phyloP scores from a whole-genome alignment of 352 stramenopile species.

The Phytophthora sansomeana region DNA sequence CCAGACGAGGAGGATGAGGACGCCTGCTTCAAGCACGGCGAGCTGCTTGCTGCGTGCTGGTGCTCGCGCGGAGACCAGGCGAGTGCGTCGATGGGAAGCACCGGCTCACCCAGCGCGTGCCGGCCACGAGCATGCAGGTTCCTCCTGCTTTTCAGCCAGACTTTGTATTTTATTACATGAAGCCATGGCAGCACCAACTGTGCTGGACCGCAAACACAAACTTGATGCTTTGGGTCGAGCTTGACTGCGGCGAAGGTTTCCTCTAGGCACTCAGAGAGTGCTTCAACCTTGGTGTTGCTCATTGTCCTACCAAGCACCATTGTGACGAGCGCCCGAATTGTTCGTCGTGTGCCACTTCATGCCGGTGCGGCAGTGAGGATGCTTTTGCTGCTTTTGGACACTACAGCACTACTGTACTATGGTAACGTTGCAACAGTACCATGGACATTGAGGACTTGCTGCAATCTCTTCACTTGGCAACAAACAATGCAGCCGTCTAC shows the following conservation, averaged over 20 bases:
- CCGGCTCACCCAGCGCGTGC: constrained; percentile 2
- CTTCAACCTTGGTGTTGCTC: constrained; percentile 8
- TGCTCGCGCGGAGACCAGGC: constrained; percentile 15
- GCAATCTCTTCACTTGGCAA: too few species aligned
- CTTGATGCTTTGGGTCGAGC: too few species aligned
- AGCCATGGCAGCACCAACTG: too few species aligned
- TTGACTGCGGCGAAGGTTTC: too few species aligned
- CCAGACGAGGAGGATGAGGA: background rate
- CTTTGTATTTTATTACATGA: too few species aligned
- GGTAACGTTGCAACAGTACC: background rate
- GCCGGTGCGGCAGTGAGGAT: constrained; percentile 7
- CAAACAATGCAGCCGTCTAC: too few species aligned
- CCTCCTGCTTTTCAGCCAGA: too few species aligned
- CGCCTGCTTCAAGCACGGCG: constrained; percentile 15
- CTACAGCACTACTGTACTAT: background rate
- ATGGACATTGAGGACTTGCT: too few species aligned
- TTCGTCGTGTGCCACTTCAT: constrained; percentile 16
- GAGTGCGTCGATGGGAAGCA: constrained; percentile 18
- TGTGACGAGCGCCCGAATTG: background rate
- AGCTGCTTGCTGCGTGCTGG: constrained; percentile 7
- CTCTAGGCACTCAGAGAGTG: background rate
- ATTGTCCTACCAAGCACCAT: constrained; percentile 10
- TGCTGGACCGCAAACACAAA: too few species aligned
- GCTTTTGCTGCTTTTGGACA: background rate
- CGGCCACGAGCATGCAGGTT: too few species aligned